These are phyloP conservation scores for Austroboletus niveus DNA, from an alignment of 1,284 basidiomycete species.

Conservation along the genomic window DNA sequence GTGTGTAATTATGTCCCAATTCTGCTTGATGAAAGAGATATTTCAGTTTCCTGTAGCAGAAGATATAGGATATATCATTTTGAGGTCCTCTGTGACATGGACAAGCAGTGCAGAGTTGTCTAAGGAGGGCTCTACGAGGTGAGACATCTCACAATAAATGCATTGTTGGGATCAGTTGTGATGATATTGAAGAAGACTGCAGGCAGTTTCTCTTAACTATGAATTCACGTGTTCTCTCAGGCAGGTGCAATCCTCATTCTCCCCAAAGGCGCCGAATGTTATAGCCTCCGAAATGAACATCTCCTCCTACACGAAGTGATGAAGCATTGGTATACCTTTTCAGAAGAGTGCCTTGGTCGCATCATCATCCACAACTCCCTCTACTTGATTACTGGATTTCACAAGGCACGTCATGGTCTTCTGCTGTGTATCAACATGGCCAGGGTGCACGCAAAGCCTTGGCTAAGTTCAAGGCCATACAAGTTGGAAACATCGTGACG, in stretches of 20 bases:
- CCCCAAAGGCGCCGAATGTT: not conserved
- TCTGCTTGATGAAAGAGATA: conserved; percentile 4
- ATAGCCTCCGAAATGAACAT: not conserved
- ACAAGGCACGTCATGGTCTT: not conserved
- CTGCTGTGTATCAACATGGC: not conserved
- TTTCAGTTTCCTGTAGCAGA: conserved; percentile 11
- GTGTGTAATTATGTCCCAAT: conserved; percentile 6
- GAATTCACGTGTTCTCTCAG: conserved; percentile 10
- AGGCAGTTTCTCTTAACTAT: conserved; percentile 5
- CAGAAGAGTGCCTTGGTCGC: conserved; percentile 6
- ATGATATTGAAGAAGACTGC: not conserved
- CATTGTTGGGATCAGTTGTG: no score
- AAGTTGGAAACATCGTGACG: not conserved
- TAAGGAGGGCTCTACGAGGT: not conserved
- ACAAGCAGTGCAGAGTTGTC: not conserved
- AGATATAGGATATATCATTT: conserved; percentile 10
- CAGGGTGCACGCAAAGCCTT: not conserved
- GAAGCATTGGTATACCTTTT: conserved; percentile 19
- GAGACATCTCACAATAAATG: no score
- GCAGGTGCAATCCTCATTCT: conserved; percentile 27
- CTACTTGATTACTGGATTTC: conserved; percentile 25
- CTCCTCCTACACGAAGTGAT: conserved; percentile 4
- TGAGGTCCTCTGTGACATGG: conserved; percentile 8
- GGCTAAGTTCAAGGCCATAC: conserved; percentile 20
- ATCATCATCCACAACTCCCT: conserved; percentile 22